Base-by-base conservation (phyloP, 208 protist genomes). In the Leishmania aethiopica region DNA sequence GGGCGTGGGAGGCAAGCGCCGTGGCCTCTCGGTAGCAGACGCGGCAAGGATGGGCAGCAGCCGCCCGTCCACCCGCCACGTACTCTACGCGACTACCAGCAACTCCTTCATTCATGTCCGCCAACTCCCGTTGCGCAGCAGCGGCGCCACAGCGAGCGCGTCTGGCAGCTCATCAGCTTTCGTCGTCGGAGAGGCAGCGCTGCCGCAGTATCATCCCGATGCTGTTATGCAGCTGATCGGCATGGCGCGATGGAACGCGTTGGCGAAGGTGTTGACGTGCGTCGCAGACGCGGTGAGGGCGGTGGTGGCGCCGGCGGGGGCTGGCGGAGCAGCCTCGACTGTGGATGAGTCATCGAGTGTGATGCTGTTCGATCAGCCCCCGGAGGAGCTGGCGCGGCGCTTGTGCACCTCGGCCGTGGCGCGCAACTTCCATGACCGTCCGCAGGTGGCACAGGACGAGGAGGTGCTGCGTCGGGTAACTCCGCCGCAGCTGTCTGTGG, bases 171-270 rank as follows among this genome's bases (percentile, higher is more conserved):
- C 22, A 53, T 15, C 32, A 40, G 76, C 55, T 51, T 32, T 47
- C 49, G 47, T 8, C 75, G 3, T 49, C 2, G 32, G 80, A 17
- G 66, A 66, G 35, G 37, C 69, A 57, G 77, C 55, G 45, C 67
- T 93, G 19, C 76, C 87, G 45, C 86, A 86, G 76, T 93, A 92
- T 81, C 92, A 95, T 73, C 90, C 90, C 7, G 92, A 94, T 78
- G 69, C 83, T 32, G 25, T 95, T 45, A 90, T 95, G 90, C 90
- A 94, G 83, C 89, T 95, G 73, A 90, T 95, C 74, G 88, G 89
- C 25, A 89, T 93, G 85, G 92, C 81, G 47, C 84, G 83, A 17
- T 95, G 92, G 91, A 75, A 72, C 13, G 80, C 91, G 55, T 79
- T 94, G 45, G 74, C 62, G 1, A 82, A 75, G 62, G 78, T 93